A percentile compares a stretch with the other conserved stretches of the same genome.
phyloP scores from a whole-genome alignment of 352 stramenopile species.

The Globisporangium orthogonon region DNA sequence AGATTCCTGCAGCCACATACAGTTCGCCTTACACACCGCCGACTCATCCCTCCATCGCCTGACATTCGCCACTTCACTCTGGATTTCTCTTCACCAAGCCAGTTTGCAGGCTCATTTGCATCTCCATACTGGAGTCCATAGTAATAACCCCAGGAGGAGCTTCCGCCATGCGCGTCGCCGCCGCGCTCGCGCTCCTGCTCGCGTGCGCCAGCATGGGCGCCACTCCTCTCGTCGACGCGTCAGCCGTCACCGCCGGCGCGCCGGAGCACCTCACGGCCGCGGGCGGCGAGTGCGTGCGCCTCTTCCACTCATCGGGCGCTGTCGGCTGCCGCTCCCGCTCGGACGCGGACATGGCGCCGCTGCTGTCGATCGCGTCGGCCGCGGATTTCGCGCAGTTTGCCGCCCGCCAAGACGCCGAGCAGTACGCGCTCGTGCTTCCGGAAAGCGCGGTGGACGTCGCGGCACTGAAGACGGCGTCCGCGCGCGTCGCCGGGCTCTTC shows the following conservation, averaged over 20 bases:
- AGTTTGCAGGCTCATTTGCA: neutral
- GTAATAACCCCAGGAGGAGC: constrained; percentile 1
- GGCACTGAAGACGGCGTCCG: constrained; percentile 17
- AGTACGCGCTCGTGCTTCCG: constrained; percentile 62
- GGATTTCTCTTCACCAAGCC: neutral
- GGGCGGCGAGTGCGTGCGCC: constrained; percentile 66
- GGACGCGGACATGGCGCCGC: constrained; percentile 39
- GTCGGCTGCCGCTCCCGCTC: constrained; percentile 59
- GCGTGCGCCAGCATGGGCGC: too few relatives aligned
- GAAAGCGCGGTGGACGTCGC: constrained; percentile 48
- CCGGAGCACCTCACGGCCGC: constrained; percentile 55
- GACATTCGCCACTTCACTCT: too few relatives aligned
- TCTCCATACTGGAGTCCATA: neutral
- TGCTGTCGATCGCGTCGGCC: constrained; percentile 41
- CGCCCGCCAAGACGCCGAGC: constrained; percentile 17
- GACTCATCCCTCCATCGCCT: too few relatives aligned
- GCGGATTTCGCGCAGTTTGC: constrained; percentile 44
- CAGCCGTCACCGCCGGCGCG: constrained; percentile 53
- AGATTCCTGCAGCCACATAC: too few relatives aligned
- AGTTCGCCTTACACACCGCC: too few relatives aligned
- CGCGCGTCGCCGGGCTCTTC: constrained; percentile 52
- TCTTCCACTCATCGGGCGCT: constrained; percentile 67
- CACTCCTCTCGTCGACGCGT: constrained; percentile 12
- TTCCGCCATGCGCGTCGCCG: constrained; percentile 1
- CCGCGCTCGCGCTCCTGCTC: constrained; percentile 1